Evolutionary conservation across 371 early-diverging fungal genomes (phyloP).

Genomic region (Apophysomyces variabilis): DNA sequence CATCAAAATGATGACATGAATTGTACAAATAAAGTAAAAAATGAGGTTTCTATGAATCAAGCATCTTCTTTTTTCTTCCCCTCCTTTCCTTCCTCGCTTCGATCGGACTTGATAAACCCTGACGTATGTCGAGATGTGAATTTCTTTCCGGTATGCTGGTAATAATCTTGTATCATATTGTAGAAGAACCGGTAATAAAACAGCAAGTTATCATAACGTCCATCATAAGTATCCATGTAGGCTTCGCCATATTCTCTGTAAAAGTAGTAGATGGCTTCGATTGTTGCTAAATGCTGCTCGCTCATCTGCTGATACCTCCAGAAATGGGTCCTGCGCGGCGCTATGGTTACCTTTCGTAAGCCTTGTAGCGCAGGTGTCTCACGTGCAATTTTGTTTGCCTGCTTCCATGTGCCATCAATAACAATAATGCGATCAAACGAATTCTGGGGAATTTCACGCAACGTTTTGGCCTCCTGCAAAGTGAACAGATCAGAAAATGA

Average conservation of each 20-base stretch:
- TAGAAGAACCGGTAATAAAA: constrained; percentile 90
- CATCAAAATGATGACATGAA: too few species aligned
- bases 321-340: constrained; percentile 79
- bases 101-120: constrained; percentile 33
- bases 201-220: constrained; percentile 84
- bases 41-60: background rate
- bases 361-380: constrained; percentile 47
- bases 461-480: constrained; percentile 69
- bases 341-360: constrained; percentile 62
- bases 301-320: constrained; percentile 88
- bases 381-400: constrained; percentile 78
- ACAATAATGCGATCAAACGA: constrained; percentile 82
- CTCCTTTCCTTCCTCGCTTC: constrained; percentile 7
- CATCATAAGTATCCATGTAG: constrained; percentile 58
- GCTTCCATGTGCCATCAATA: constrained; percentile 94
- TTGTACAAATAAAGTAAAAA: too few species aligned
- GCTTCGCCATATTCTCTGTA: constrained; percentile 72
- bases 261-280: constrained; percentile 94
- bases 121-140: constrained; percentile 42
- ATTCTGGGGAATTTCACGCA: constrained; percentile 61
- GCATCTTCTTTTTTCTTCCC: background rate
- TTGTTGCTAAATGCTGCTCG: constrained; percentile 82
- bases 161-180: constrained; percentile 81
- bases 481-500: background rate
- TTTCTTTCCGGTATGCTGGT: constrained; percentile 42